Conservation (phyloP, 202 grass and related monocot species). For the Carex arenaria region DNA sequence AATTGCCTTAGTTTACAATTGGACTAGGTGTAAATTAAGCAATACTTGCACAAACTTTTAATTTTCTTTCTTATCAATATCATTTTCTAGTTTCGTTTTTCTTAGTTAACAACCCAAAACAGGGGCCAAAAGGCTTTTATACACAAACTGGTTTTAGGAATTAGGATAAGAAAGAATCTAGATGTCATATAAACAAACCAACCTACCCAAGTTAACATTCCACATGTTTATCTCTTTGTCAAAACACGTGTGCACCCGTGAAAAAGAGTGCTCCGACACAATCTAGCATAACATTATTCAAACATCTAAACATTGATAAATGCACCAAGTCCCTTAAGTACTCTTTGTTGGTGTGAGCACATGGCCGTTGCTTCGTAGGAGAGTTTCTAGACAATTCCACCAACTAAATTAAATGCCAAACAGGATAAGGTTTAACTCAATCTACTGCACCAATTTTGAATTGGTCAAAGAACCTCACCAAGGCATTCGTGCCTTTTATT, state of each 20-base stretch:
- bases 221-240: slow-evolving; percentile 6
- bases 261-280: not conserved
- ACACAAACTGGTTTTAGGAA: not conserved
- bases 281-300: slow-evolving; percentile 1
- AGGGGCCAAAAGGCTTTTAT: not conserved
- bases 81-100: not conserved
- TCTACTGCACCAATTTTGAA: slow-evolving; percentile 4
- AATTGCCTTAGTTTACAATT: too few relatives aligned
- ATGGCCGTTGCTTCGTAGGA: not conserved
- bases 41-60: too few relatives aligned
- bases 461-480: not conserved
- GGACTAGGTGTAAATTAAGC: too few relatives aligned
- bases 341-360: slow-evolving; percentile 13
- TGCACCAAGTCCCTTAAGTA: not conserved
- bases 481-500: not conserved
- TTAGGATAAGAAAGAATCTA: slow-evolving; percentile 22
- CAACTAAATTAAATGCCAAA: slow-evolving; percentile 5
- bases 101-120: not conserved
- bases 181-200: not conserved
- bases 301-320: not conserved
- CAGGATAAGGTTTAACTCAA: not conserved
- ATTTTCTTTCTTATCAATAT: too few relatives aligned
- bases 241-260: slow-evolving; percentile 5
- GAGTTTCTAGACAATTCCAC: slow-evolving; percentile 1
- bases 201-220: slow-evolving; percentile 13